Evolutionary conservation across 208 protist species (phyloP).

Genomic region (Trypanosoma boissoni): DNA sequence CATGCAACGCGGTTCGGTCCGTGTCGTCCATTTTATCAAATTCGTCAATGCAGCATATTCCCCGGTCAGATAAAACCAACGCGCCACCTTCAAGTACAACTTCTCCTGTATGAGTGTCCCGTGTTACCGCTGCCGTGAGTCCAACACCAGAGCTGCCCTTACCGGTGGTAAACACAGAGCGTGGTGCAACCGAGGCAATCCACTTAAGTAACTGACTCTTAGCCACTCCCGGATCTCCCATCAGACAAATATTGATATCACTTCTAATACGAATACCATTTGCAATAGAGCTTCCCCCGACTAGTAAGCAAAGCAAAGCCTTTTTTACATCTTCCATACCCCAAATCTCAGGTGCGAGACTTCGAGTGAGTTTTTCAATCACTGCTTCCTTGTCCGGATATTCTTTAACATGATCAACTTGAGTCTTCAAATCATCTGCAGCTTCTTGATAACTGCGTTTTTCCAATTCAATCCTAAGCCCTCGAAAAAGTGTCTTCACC

Average conservation of each 20-base stretch:
- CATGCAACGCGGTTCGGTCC: conserved; percentile 96
- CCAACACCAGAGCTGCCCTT: conserved; percentile 98
- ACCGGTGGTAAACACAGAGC: conserved; percentile 98
- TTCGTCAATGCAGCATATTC: conserved; percentile 99
- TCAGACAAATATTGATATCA: conserved; percentile 98
- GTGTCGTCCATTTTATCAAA: conserved; percentile 99
- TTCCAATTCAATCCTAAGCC: conserved; percentile 68
- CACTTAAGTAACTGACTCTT: conserved; percentile 99
- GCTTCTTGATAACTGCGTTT: conserved; percentile 87
- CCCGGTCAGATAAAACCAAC: conserved; percentile 96
- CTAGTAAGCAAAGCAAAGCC: conserved; percentile 96
- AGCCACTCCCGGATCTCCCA: conserved; percentile 99
- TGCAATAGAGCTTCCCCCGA: conserved; percentile 98
- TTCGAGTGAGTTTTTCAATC: conserved; percentile 95
- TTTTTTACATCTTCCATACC: conserved; percentile 98
- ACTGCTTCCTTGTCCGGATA: conserved; percentile 83
- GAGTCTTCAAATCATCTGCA: conserved; percentile 57
- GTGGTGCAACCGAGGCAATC: conserved; percentile 96
- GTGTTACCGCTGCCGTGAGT: conserved; percentile 98
- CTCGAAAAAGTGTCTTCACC: conserved; percentile 81
- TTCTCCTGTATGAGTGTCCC: conserved; percentile 96
- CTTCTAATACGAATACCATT: conserved; percentile 92
- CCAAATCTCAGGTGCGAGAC: conserved; percentile 97
- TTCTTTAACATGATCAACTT: conserved; percentile 68
- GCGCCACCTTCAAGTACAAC: conserved; percentile 95